Conservation (phyloP, 2,329 filamentous ascomycete species). For the Aquanectria penicillioides region DNA sequence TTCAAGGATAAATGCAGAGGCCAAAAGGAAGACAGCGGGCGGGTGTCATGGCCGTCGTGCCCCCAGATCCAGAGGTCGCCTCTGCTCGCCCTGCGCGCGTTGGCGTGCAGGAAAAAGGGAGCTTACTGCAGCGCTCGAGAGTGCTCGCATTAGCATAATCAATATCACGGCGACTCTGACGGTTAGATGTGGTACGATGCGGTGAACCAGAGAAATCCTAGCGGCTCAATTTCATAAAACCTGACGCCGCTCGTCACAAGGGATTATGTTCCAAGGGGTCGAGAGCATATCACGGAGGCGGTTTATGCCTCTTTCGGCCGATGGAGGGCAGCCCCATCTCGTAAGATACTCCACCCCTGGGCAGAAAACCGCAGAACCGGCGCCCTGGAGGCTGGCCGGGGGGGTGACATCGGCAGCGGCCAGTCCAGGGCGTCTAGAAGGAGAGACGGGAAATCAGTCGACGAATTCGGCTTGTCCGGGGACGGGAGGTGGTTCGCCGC, state of each 20-base stretch:
- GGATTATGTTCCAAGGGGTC: slow-evolving; percentile 1
- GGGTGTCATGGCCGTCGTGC: no score
- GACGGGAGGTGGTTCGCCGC: background rate
- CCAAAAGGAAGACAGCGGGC: background rate
- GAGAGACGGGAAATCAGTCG: slow-evolving; percentile 7
- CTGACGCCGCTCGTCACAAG: background rate
- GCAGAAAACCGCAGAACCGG: slow-evolving; percentile 2
- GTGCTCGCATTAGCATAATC: background rate
- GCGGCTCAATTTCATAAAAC: background rate
- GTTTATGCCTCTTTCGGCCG: slow-evolving; percentile 1
- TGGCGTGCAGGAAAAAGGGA: background rate
- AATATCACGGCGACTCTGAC: background rate
- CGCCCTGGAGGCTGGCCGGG: background rate
- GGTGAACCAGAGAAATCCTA: background rate
- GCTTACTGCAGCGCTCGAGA: no score
- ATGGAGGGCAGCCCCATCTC: background rate
- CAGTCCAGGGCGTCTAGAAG: background rate
- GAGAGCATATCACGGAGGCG: background rate
- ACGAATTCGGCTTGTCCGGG: background rate
- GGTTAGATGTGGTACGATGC: slow-evolving; percentile 5
- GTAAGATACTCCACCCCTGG: slow-evolving; percentile 1
- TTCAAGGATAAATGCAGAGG: slow-evolving; percentile 5
- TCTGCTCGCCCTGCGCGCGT: no score
- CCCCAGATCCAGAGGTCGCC: no score
- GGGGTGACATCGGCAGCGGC: slow-evolving; percentile 15